These are phyloP conservation scores for Malus hybrid DNA, from an alignment of 331 rosid species.

Conservation along the genomic window DNA sequence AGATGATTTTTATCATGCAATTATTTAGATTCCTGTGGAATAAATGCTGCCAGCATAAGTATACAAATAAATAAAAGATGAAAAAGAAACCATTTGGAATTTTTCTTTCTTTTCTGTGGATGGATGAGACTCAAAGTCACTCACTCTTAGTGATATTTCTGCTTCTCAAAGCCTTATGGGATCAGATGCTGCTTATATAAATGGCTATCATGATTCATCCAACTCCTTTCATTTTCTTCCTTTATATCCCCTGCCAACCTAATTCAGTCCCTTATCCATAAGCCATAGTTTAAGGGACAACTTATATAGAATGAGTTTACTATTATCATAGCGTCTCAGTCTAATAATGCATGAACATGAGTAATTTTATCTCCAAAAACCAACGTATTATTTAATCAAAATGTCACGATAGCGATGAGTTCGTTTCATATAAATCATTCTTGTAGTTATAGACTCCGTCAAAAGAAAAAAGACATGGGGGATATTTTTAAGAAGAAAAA, in stretches of 20 bases:
- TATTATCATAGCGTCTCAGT: too few relatives aligned
- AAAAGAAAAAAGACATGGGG: background rate
- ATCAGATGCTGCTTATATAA: constrained; percentile 51
- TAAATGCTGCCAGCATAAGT: constrained; percentile 39
- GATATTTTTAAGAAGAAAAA: background rate
- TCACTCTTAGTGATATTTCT: background rate
- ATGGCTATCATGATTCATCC: constrained; percentile 18
- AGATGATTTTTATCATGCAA: constrained; percentile 25
- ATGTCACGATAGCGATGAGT: too few relatives aligned
- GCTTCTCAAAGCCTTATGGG: constrained; percentile 25
- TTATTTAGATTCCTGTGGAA: constrained; percentile 42
- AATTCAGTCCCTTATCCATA: too few relatives aligned
- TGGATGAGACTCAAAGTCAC: constrained; percentile 38
- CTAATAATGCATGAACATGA: too few relatives aligned
- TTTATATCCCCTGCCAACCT: constrained; percentile 15
- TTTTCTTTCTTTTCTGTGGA: constrained; percentile 22
- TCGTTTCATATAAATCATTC: too few relatives aligned
- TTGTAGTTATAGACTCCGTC: too few relatives aligned
- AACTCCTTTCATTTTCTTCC: constrained; percentile 13
- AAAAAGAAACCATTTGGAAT: constrained; percentile 14
- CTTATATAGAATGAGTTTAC: too few relatives aligned
- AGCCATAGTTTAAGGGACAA: too few relatives aligned
- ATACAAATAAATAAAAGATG: background rate
- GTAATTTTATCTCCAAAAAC: too few relatives aligned
- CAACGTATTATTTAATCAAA: too few relatives aligned